Evolutionary conservation across 495 filamentous ascomycete species (phyloP).

Genomic region (Cairneyella variabilis): DNA sequence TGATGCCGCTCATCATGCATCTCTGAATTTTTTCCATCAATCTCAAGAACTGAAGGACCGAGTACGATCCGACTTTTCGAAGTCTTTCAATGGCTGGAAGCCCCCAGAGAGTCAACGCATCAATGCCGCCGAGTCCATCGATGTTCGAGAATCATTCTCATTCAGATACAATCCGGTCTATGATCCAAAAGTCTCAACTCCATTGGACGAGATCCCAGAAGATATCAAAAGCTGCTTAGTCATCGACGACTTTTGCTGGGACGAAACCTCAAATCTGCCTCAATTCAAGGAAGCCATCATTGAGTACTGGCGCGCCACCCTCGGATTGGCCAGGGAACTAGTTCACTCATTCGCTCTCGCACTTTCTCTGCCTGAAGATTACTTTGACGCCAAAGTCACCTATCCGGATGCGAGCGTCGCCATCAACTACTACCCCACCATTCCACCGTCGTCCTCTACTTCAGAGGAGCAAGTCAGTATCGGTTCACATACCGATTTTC

Average conservation of each 20-base stretch:
- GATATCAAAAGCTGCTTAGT: background rate
- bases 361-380: constrained; percentile 40
- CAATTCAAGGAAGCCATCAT: background rate
- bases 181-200: background rate
- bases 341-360: constrained; percentile 37
- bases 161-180: constrained; percentile 5
- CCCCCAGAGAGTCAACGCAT: constrained; percentile 1
- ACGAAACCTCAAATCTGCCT: no score
- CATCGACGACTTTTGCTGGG: no score
- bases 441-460: constrained; percentile 22
- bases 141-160: constrained; percentile 4
- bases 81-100: constrained; percentile 33
- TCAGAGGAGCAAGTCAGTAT: constrained; percentile 37
- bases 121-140: constrained; percentile 3
- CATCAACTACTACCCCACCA: constrained; percentile 43
- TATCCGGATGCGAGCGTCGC: constrained; percentile 30
- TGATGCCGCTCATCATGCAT: constrained; percentile 30
- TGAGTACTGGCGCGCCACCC: constrained; percentile 1
- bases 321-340: background rate
- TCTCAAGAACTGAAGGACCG: constrained; percentile 30
- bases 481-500: constrained; percentile 55
- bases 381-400: constrained; percentile 38
- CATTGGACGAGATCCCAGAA: constrained; percentile 2
- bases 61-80: constrained; percentile 38
- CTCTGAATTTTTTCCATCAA: constrained; percentile 41